phyloP scores from a whole-genome alignment of 73 alveolate species.

The Stentor coeruleus region DNA sequence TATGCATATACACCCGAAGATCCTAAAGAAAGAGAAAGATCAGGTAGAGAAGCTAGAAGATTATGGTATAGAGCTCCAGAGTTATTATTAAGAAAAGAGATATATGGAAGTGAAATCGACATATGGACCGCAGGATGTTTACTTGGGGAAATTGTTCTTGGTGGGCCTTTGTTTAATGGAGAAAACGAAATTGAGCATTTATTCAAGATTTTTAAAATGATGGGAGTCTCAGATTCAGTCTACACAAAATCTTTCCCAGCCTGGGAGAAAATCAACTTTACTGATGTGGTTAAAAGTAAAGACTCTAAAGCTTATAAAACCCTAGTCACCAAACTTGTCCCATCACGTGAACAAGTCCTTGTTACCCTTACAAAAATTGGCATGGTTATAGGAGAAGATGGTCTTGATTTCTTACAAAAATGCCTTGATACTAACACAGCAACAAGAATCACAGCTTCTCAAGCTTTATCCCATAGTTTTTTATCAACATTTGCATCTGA shows the following conservation, averaged over 20 bases:
- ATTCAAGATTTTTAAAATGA: slow-evolving; percentile 63
- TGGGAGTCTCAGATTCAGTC: slow-evolving; percentile 63
- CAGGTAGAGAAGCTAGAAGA: slow-evolving; percentile 93
- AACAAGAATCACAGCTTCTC: slow-evolving; percentile 49
- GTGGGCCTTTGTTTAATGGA: slow-evolving; percentile 87
- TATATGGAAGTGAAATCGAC: slow-evolving; percentile 89
- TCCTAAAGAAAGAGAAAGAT: slow-evolving; percentile 95
- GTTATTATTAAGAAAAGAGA: slow-evolving; percentile 71
- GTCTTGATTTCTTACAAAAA: slow-evolving; percentile 58
- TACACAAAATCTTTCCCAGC: slow-evolving; percentile 51
- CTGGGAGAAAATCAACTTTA: slow-evolving; percentile 59
- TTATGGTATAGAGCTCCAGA: slow-evolving; percentile 98
- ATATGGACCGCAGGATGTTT: slow-evolving; percentile 95
- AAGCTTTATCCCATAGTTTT: slow-evolving; percentile 68
- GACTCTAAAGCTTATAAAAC: slow-evolving; percentile 41
- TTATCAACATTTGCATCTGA: slow-evolving; percentile 25
- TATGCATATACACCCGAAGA: slow-evolving; percentile 96
- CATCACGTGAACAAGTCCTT: slow-evolving; percentile 54
- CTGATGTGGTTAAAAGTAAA: slow-evolving; percentile 27
- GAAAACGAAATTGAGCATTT: slow-evolving; percentile 79
- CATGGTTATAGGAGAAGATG: slow-evolving; percentile 54
- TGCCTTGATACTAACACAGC: slow-evolving; percentile 55
- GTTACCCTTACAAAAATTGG: slow-evolving; percentile 44
- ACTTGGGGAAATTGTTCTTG: slow-evolving; percentile 79
- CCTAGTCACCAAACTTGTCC: slow-evolving; percentile 39